Evolutionary conservation across 768 basidiomycete genomes (phyloP).

Genomic region (Inosperma sp.): DNA sequence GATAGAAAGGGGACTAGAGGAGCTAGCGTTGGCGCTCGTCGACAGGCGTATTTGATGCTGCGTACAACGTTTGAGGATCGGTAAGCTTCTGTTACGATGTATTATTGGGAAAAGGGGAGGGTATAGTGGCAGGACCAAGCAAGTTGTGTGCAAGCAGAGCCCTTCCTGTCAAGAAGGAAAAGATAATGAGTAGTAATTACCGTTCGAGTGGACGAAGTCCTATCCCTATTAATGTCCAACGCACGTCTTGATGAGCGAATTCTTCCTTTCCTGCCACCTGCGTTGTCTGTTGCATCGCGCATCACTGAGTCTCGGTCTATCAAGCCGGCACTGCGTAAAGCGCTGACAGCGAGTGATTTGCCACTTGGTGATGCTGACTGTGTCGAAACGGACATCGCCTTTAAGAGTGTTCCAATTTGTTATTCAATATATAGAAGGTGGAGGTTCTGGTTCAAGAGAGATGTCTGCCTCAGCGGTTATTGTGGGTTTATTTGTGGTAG

Average conservation of each 20-base stretch:
- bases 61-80: conserved; percentile 32
- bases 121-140: conserved; percentile 33
- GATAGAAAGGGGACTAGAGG: conserved; percentile 56
- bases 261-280: conserved; percentile 73
- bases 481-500: no score
- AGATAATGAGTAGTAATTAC: conserved; percentile 49
- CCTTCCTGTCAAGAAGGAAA: conserved; percentile 29
- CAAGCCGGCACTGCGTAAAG: conserved; percentile 67
- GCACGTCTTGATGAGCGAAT: conserved; percentile 56
- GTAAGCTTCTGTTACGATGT: conserved; percentile 35
- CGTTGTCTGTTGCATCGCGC: conserved; percentile 65
- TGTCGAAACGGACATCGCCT: conserved; percentile 46
- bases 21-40: conserved; percentile 32
- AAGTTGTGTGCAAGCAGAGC: conserved; percentile 24
- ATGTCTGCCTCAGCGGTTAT: no score
- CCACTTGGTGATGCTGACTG: conserved; percentile 50
- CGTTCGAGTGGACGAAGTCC: conserved; percentile 47
- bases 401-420: not conserved
- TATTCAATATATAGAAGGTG: not conserved
- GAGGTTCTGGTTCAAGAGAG: conserved; percentile 1
- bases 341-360: conserved; percentile 54
- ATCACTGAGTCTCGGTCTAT: conserved; percentile 73
- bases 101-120: conserved; percentile 33
- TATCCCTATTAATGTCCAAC: conserved; percentile 55
- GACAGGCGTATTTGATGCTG: conserved; percentile 31